Conservation (phyloP, 805 yeast species). For the Brettanomyces anomalus region DNA sequence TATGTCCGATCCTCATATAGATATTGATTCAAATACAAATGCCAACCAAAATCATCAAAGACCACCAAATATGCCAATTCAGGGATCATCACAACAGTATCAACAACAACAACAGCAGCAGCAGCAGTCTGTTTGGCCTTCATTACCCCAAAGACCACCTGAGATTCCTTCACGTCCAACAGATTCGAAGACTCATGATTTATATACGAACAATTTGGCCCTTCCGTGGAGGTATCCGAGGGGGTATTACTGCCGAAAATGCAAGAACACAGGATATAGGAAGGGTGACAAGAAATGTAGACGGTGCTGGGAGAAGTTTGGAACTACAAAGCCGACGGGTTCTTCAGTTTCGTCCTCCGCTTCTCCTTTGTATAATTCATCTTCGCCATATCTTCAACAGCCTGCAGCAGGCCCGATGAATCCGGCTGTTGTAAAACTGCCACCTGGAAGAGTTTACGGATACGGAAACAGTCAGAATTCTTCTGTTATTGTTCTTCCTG, state of each 20-base stretch:
- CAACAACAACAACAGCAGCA: slow-evolving; percentile 2
- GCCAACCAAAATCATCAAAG: background rate
- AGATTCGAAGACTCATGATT: slow-evolving; percentile 12
- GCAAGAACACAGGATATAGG: slow-evolving; percentile 65
- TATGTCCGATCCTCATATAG: slow-evolving; percentile 8
- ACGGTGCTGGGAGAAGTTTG: slow-evolving; percentile 61
- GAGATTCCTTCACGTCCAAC: slow-evolving; percentile 2
- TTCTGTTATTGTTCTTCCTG: slow-evolving; percentile 51
- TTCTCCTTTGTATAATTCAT: background rate
- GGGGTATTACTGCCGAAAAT: slow-evolving; percentile 53
- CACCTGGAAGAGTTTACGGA: slow-evolving; percentile 15
- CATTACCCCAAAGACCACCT: slow-evolving; percentile 6
- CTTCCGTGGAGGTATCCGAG: slow-evolving; percentile 64
- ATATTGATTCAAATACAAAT: background rate
- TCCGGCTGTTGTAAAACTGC: slow-evolving; percentile 18
- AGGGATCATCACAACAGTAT: background rate
- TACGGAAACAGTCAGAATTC: background rate
- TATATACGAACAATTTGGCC: slow-evolving; percentile 37
- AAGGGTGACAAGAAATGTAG: slow-evolving; percentile 61
- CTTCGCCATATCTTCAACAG: background rate
- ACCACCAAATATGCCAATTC: slow-evolving; percentile 1
- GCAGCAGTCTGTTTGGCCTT: background rate
- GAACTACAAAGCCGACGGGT: background rate
- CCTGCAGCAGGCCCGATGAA: slow-evolving; percentile 9
- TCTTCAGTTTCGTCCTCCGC: background rate